A percentile compares a stretch with the other conserved stretches of the same genome.
phyloP scores from a whole-genome alignment of 148 eudicot genomes.

The Pharnaceum exiguum region DNA sequence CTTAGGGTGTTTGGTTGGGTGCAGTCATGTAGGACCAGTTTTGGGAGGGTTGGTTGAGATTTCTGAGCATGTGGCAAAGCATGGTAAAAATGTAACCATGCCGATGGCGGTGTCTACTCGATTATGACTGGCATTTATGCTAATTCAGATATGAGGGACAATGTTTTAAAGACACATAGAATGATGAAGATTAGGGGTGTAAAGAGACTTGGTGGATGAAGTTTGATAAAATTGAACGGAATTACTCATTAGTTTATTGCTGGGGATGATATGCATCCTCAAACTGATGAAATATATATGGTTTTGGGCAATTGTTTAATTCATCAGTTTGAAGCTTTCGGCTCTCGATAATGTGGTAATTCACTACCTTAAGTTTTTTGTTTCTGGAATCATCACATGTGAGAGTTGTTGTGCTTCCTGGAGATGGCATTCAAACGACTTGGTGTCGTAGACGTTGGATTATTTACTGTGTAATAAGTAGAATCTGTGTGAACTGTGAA shows the following conservation, averaged over 20 bases:
- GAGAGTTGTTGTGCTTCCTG: too few relatives aligned
- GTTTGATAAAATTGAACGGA: conserved; percentile 59
- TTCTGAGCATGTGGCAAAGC: conserved; percentile 62
- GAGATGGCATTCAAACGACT: too few relatives aligned
- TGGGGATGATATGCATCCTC: conserved; percentile 62
- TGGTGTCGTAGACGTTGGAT: too few relatives aligned
- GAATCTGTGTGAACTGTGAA: too few relatives aligned
- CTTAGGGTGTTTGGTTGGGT: conserved; percentile 67
- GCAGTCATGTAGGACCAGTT: conserved; percentile 73
- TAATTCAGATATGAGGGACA: conserved; percentile 68
- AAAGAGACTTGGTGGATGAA: conserved; percentile 67
- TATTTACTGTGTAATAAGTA: too few relatives aligned
- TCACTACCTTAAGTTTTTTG: too few relatives aligned
- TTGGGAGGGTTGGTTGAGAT: conserved; percentile 60
- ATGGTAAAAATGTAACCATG: conserved; percentile 49
- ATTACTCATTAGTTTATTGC: conserved; percentile 60
- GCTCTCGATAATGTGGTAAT: too few relatives aligned
- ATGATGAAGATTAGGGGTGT: conserved; percentile 44
- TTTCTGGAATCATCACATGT: too few relatives aligned
- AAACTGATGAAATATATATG: conserved; percentile 41
- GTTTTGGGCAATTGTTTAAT: conserved; percentile 33
- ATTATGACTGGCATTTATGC: conserved; percentile 71
- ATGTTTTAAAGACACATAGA: conserved; percentile 47
- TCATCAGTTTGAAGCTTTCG: conserved; percentile 50
- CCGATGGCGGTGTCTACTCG: conserved; percentile 77